These are phyloP conservation scores for Arthrobotrys conoides DNA, from an alignment of 2,329 filamentous ascomycete genomes.

Conservation along the genomic window DNA sequence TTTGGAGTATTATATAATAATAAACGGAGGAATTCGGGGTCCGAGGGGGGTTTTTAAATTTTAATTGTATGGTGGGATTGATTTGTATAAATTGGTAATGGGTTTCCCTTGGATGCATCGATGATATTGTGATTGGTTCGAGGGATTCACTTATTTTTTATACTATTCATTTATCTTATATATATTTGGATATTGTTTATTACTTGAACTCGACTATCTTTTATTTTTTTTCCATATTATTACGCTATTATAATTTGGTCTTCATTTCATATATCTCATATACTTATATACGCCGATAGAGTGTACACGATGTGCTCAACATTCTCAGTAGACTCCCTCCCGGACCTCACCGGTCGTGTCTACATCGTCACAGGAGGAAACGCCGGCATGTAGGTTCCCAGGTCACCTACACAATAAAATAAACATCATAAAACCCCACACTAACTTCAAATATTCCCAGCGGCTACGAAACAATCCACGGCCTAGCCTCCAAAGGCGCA, in stretches of 20 bases:
- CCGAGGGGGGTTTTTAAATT: constrained; percentile 8
- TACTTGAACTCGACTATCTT: too few species aligned
- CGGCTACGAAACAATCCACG: constrained; percentile 60
- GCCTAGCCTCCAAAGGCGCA: constrained; percentile 65
- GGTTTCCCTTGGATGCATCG: not conserved
- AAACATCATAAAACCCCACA: too few species aligned
- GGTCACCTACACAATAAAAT: too few species aligned
- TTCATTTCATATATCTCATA: too few species aligned
- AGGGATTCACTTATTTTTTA: too few species aligned
- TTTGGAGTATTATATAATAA: constrained; percentile 3
- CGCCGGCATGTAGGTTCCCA: constrained; percentile 54
- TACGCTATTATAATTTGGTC: too few species aligned
- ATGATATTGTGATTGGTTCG: not conserved
- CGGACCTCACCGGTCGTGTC: constrained; percentile 47
- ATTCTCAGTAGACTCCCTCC: constrained; percentile 29
- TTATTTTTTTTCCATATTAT: too few species aligned
- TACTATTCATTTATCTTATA: too few species aligned
- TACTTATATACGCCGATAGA: not conserved
- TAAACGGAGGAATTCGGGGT: constrained; percentile 14
- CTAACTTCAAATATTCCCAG: constrained; percentile 1
- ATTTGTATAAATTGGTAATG: constrained; percentile 5
- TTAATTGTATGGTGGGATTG: not conserved
- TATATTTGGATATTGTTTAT: too few species aligned
- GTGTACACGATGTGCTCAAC: constrained; percentile 24
- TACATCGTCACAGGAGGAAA: constrained; percentile 63